Evolutionary conservation across 1,284 basidiomycete genomes (phyloP), one percentile per base, ranked within the genome.

Genomic region (Termitomyces sp.): DNA sequence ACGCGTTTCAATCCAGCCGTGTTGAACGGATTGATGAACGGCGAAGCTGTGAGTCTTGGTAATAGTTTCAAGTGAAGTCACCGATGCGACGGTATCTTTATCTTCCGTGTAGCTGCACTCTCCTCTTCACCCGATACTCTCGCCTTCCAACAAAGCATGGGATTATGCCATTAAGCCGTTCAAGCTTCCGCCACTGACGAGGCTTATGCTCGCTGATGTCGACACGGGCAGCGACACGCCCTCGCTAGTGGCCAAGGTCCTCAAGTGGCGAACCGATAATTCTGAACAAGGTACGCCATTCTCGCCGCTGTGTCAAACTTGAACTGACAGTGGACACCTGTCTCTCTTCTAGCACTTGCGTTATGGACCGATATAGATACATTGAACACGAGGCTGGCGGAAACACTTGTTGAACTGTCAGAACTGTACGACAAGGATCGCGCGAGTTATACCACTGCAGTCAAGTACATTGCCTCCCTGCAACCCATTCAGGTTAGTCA

Each of bases 151-250:
- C 61, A 61, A 67, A 17, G 76, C 70, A 50, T 92, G 90, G 90
- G 83, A 89, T 62, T 82, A 86, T 63, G 69, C 65, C 43, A 78
- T 88, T 9, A 69, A 75, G 53, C 80, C 84, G 0, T 92, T 97
- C 70, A 78, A 81, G 50, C 82, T 98, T 21, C 94, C 94, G 1
- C 89, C 88, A 0, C 73, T 84, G 45, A 84, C 90, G 17, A 78
- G 90, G 40, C 78, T 98, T 33, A 80, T 97, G 70, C 78, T 98
- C 31, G 95, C 93, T 24, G 94, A 98, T 65, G 92, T 98, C 5
- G 91, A 95, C 64, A 91, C 90, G 2, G 94, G 94, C 9, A 94
- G 90, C 61, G 90, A 97, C 66, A 97, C 95, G 1, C 95, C 95
- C 1, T 91, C 90, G 45, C 82, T 97, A 52, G 92, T 94, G 3